phyloP scores from a whole-genome alignment of 2,329 filamentous ascomycete species.

The Xylaria sp. region DNA sequence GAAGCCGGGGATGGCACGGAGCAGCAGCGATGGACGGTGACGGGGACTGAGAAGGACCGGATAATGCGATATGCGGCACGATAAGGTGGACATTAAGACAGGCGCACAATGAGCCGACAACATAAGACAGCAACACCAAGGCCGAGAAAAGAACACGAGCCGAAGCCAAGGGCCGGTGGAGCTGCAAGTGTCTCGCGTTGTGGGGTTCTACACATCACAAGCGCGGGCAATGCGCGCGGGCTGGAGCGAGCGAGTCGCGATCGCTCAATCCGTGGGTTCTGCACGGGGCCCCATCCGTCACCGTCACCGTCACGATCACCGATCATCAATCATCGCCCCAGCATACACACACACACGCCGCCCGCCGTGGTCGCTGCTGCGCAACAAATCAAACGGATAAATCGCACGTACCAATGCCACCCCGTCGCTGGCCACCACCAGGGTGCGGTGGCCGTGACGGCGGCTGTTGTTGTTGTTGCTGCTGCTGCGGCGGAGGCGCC shows the following conservation, averaged over 20 bases:
- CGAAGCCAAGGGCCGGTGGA: constrained; percentile 22
- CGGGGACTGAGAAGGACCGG: constrained; percentile 6
- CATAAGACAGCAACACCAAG: constrained; percentile 5
- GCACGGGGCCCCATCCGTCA: background rate
- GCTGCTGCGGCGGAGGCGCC: constrained; percentile 46
- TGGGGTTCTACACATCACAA: constrained; percentile 29
- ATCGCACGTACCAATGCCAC: constrained; percentile 56
- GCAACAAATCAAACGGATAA: constrained; percentile 13
- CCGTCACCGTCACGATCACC: background rate
- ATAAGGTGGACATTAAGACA: constrained; percentile 16
- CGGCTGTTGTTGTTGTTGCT: constrained; percentile 51
- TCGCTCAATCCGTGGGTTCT: constrained; percentile 8
- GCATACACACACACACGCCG: too few relatives aligned
- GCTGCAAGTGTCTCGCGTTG: constrained; percentile 26
- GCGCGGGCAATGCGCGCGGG: constrained; percentile 13
- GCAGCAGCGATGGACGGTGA: background rate
- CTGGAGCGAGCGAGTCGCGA: constrained; percentile 18
- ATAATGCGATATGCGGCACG: constrained; percentile 9
- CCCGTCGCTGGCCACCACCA: constrained; percentile 55
- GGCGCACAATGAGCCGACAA: constrained; percentile 1
- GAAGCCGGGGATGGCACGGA: constrained; percentile 2
- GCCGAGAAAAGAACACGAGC: constrained; percentile 14
- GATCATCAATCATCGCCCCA: constrained; percentile 2
- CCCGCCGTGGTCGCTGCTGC: constrained; percentile 10
- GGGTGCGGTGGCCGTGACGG: constrained; percentile 56